Conservation (phyloP, 2,329 filamentous ascomycete species). For the Clarireedia hainanense region DNA sequence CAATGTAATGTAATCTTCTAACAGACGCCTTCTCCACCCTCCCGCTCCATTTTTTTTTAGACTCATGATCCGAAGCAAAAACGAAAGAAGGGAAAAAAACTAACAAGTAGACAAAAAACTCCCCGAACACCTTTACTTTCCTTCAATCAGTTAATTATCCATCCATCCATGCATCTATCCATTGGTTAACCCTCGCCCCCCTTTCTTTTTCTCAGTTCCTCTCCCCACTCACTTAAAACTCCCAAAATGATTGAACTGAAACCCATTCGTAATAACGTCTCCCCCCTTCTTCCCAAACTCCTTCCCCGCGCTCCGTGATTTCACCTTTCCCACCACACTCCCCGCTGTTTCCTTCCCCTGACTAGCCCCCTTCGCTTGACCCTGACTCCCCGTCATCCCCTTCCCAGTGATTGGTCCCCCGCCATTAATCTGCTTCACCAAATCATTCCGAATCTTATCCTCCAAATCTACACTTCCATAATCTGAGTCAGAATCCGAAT, state of each 20-base stretch:
- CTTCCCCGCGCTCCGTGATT: conserved; percentile 7
- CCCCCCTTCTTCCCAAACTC: conserved; percentile 4
- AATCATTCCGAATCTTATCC: not conserved
- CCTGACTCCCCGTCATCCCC: not conserved
- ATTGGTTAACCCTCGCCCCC: too few relatives aligned
- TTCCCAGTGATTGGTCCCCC: not conserved
- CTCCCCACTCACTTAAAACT: not conserved
- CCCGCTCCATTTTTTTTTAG: too few relatives aligned
- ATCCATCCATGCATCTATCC: not conserved
- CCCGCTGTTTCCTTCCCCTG: not conserved
- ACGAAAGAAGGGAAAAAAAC: too few relatives aligned
- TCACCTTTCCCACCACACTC: not conserved
- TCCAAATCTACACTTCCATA: not conserved
- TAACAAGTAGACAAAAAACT: too few relatives aligned
- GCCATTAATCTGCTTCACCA: not conserved
- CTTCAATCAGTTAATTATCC: too few relatives aligned
- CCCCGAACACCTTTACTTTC: too few relatives aligned
- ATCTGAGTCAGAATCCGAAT: not conserved
- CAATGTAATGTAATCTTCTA: too few relatives aligned
- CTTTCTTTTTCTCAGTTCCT: not conserved
- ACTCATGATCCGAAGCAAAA: too few relatives aligned
- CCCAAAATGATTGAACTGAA: conserved; percentile 4
- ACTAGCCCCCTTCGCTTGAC: not conserved
- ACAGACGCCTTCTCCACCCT: too few relatives aligned
- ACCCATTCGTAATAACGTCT: conserved; percentile 6